Conservation (phyloP, 2,329 filamentous ascomycete genomes). For the Trichoderma koningiopsis region DNA sequence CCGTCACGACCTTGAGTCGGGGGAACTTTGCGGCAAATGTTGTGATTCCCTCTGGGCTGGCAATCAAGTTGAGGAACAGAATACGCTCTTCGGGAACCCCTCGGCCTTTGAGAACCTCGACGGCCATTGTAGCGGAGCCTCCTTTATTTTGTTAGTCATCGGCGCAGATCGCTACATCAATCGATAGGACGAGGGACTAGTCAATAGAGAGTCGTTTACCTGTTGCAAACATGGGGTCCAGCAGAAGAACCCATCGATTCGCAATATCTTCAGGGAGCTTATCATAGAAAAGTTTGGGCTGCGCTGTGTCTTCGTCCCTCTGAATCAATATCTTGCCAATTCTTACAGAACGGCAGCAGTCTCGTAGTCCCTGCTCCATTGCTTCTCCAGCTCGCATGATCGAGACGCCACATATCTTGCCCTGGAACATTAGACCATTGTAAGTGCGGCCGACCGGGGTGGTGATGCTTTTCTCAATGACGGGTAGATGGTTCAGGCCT, state of each 20-base stretch:
- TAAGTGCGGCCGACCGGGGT: slow-evolving; percentile 90
- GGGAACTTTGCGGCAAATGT: slow-evolving; percentile 90
- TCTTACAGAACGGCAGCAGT: slow-evolving; percentile 95
- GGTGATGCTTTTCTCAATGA: slow-evolving; percentile 83
- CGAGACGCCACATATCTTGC: slow-evolving; percentile 96
- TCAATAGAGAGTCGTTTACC: slow-evolving; percentile 53
- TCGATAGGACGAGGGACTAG: neutral
- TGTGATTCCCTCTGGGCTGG: slow-evolving; percentile 89
- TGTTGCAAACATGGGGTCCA: slow-evolving; percentile 99
- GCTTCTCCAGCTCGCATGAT: slow-evolving; percentile 98
- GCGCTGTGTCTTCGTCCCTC: slow-evolving; percentile 89
- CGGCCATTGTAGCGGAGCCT: slow-evolving; percentile 94
- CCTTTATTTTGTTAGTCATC: slow-evolving; percentile 52
- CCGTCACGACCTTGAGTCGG: slow-evolving; percentile 86
- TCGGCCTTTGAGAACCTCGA: slow-evolving; percentile 84
- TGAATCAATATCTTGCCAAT: slow-evolving; percentile 99
- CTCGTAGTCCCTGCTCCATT: slow-evolving; percentile 95
- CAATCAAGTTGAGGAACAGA: slow-evolving; percentile 93
- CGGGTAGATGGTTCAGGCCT: slow-evolving; percentile 92
- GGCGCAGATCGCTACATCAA: neutral
- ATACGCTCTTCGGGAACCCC: slow-evolving; percentile 96
- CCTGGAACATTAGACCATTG: slow-evolving; percentile 89
- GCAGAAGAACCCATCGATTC: slow-evolving; percentile 85
- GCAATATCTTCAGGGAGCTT: slow-evolving; percentile 95
- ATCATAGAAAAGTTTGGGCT: slow-evolving; percentile 95